These are phyloP conservation scores for Caryopteris hybrid DNA, from an alignment of 305 asterid species.

Conservation along the genomic window DNA sequence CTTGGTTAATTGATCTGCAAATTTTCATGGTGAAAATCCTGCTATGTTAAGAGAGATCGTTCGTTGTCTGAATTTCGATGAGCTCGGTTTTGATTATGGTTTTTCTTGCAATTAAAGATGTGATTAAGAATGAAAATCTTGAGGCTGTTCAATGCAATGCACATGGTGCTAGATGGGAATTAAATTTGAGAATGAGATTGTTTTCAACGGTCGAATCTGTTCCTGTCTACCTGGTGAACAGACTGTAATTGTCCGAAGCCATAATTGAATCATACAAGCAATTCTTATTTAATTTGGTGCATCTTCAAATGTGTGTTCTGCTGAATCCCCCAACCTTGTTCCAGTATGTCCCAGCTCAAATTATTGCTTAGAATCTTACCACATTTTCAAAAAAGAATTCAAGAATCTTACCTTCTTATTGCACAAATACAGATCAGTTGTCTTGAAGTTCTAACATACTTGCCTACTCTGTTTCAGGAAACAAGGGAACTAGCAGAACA, in stretches of 20 bases:
- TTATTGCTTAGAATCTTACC: background rate
- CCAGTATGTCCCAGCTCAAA: background rate
- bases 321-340: background rate
- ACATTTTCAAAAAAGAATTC: background rate
- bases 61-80: no score
- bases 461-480: constrained; percentile 29
- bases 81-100: background rate
- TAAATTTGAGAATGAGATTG: background rate
- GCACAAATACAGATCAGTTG: background rate
- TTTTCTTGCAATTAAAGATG: constrained; percentile 4
- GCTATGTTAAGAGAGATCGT: no score
- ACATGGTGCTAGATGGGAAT: background rate
- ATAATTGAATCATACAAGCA: background rate
- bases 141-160: constrained; percentile 11
- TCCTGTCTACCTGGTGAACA: background rate
- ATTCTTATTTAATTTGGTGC: constrained; percentile 11
- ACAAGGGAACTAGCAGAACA: constrained; percentile 53
- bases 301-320: constrained; percentile 14
- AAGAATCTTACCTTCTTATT: background rate
- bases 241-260: background rate
- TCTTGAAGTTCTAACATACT: background rate
- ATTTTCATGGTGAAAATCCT: background rate
- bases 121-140: background rate
- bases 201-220: constrained; percentile 11
- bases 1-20: background rate